Conservation (phyloP, 2,329 filamentous ascomycete species). For the Fusarium zealandicum region DNA sequence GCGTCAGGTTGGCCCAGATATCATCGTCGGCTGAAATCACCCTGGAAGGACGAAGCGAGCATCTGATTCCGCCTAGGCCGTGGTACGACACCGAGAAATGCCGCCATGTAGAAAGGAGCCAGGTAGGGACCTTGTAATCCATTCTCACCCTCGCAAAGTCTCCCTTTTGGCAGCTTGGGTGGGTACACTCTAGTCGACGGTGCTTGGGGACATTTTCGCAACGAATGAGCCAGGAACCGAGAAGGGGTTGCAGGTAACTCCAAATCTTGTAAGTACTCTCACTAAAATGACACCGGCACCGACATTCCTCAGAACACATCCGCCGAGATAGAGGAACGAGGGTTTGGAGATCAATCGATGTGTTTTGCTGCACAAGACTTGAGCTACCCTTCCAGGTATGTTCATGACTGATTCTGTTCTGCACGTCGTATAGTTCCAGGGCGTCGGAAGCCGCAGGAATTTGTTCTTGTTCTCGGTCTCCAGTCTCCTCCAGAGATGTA, state of each 20-base stretch:
- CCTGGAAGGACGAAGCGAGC: background rate
- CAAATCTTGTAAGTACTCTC: background rate
- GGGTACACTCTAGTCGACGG: background rate
- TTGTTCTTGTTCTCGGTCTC: background rate
- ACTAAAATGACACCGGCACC: background rate
- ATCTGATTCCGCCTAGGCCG: background rate
- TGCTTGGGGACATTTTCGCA: background rate
- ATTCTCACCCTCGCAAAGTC: background rate
- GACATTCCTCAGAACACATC: background rate
- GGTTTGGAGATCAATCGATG: background rate
- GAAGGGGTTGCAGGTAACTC: background rate
- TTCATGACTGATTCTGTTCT: background rate
- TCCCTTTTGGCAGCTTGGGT: background rate
- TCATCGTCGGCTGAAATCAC: accelerated
- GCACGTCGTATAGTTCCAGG: background rate
- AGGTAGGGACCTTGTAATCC: background rate
- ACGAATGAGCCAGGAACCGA: background rate
- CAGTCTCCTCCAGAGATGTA: background rate
- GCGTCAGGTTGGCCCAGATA: background rate
- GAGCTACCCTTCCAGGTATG: background rate
- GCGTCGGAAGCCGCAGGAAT: background rate
- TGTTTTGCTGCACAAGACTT: background rate
- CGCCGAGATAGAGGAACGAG: background rate
- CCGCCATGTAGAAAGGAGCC: background rate
- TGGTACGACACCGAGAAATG: background rate